Conservation (phyloP, 2,329 filamentous ascomycete genomes). For the Pestalotiopsis sp. region DNA sequence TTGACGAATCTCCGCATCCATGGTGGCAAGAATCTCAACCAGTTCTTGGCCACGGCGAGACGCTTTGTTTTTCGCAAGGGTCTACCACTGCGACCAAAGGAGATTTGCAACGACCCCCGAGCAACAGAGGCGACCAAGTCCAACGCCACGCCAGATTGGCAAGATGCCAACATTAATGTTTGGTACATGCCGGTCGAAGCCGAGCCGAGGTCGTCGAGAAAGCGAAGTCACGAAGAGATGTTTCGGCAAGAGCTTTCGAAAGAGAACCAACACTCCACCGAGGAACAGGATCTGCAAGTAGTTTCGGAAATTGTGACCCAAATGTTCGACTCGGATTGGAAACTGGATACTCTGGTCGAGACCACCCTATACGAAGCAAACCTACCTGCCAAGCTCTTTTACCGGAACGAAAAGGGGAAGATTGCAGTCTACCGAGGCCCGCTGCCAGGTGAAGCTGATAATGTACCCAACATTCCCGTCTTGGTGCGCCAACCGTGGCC, state of each 20-base stretch:
- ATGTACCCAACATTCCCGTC: slow-evolving; percentile 69
- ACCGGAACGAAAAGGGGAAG: slow-evolving; percentile 65
- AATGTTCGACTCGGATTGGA: slow-evolving; percentile 83
- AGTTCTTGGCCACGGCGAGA: slow-evolving; percentile 80
- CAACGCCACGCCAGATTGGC: slow-evolving; percentile 64
- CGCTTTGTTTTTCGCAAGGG: slow-evolving; percentile 86
- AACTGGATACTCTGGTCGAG: slow-evolving; percentile 69
- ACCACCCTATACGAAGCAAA: slow-evolving; percentile 67
- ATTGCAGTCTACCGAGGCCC: slow-evolving; percentile 74
- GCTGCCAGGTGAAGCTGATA: slow-evolving; percentile 51
- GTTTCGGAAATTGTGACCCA: slow-evolving; percentile 68
- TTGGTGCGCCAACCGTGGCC: slow-evolving; percentile 81
- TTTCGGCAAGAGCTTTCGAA: slow-evolving; percentile 14
- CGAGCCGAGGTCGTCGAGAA: slow-evolving; percentile 28
- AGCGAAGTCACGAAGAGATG: slow-evolving; percentile 50
- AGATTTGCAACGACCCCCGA: slow-evolving; percentile 59
- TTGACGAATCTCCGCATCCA: slow-evolving; percentile 65
- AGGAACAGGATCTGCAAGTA: slow-evolving; percentile 45
- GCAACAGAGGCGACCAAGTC: slow-evolving; percentile 39
- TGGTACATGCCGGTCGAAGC: slow-evolving; percentile 74
- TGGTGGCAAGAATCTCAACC: slow-evolving; percentile 78
- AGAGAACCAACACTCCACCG: not conserved
- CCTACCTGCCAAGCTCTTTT: slow-evolving; percentile 71
- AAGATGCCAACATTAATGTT: slow-evolving; percentile 77
- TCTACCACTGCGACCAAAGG: slow-evolving; percentile 71